Evolutionary conservation across 352 stramenopile genomes (phyloP), one percentile per base, ranked within the genome.

Genomic region (Pythium dissotocum): DNA sequence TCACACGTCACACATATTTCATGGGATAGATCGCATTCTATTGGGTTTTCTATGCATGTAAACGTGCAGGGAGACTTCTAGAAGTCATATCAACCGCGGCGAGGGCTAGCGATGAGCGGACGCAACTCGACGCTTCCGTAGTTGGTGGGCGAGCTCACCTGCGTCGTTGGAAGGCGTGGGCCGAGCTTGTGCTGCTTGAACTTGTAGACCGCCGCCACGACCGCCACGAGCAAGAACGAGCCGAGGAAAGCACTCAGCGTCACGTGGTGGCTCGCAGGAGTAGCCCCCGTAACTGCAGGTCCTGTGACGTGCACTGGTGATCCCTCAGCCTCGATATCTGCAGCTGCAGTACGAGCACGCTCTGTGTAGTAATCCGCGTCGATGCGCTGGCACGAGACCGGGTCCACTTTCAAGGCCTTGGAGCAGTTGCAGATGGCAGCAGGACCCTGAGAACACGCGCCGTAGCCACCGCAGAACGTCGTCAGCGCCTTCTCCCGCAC

Each of bases 391-490:
- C 83, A 92, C 7, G 81, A 88, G 5, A 67, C 59, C 6, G 80
- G 61, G 40, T 87, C 82, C 0, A 92, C 61, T 2, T 58, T 10
- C 10, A 90, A 61, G 32, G 71, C 78, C 32, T 33, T 54, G 14
- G 69, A 73, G 63, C 85, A 94, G 54, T 85, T 77, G 69, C 85
- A 94, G 3, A 54, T 82, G 2, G 83, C 83, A 14, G 78, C 77
- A 12, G 83, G 80, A 3, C 85, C 85, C 21, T 90, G 61, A 4
- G 59, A 26, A 42, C 85, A 94, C 35, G 62, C 70, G 1, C 85
- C 85, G 63, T 90, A 91, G 57, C 85, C 85, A 35, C 71, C 87
- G 63, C 85, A 94, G 54, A 83, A 92, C 16, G 65, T 54, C 4
- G 83, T 92, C 6, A 91, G 65, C 6, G 64, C 80, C 55, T 81